These are phyloP conservation scores for Trichophyton verrucosum DNA, from an alignment of 2,329 filamentous ascomycete species.

Conservation along the genomic window DNA sequence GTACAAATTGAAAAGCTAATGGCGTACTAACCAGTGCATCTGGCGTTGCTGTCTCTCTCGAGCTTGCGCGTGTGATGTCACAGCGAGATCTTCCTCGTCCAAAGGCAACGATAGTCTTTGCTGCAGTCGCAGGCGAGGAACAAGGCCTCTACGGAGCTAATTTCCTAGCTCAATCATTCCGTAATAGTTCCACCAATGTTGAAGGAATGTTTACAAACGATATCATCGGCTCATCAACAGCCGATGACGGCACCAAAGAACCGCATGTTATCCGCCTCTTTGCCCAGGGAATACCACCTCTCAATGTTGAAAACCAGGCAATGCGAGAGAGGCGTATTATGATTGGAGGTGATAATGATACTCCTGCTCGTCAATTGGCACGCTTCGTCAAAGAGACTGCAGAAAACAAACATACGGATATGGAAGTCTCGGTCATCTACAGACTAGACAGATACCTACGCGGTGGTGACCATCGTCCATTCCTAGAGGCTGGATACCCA, in stretches of 20 bases:
- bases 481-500: slow-evolving; percentile 9
- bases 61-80: slow-evolving; percentile 10
- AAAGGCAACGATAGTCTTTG: slow-evolving; percentile 9
- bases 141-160: slow-evolving; percentile 7
- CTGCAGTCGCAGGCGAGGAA: slow-evolving; percentile 11
- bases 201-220: slow-evolving; percentile 12
- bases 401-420: slow-evolving; percentile 8
- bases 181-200: slow-evolving; percentile 9
- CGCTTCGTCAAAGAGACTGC: slow-evolving; percentile 11
- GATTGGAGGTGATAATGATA: slow-evolving; percentile 10
- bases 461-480: slow-evolving; percentile 9
- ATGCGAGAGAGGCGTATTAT: slow-evolving; percentile 8
- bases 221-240: slow-evolving; percentile 9
- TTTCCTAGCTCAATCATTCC: slow-evolving; percentile 7
- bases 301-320: slow-evolving; percentile 6
- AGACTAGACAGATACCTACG: slow-evolving; percentile 8
- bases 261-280: slow-evolving; percentile 9
- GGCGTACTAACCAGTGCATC: slow-evolving; percentile 3
- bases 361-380: slow-evolving; percentile 7
- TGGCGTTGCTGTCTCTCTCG: slow-evolving; percentile 9
- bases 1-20: background rate
- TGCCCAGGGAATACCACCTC: slow-evolving; percentile 8
- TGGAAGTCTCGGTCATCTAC: slow-evolving; percentile 9
- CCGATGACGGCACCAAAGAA: slow-evolving; percentile 8
- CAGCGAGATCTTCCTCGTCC: slow-evolving; percentile 6